Evolutionary conservation across 306 rosid genomes (phyloP), one percentile per base, ranked within the genome.

Genomic region (Cucurbita ficifolia): DNA sequence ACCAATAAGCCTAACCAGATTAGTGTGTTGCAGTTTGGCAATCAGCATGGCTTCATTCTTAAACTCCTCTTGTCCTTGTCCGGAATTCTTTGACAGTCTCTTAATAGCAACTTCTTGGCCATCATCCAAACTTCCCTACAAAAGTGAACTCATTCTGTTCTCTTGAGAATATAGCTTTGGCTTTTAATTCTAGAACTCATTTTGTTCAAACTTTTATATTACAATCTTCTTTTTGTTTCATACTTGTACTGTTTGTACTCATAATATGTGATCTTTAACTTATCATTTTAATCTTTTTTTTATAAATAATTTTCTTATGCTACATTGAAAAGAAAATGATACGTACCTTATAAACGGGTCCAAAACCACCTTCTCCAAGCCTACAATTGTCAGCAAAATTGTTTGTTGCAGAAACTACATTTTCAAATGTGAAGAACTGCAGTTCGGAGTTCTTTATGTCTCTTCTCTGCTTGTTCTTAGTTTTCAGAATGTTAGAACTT

Each of bases 81-180:
- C 76, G 11, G 86, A 86, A 10, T 74, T 79, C 38, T 7, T 77
- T 8, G 84, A 81, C 17, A 83, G 84, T 57, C 86, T 57, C 59
- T 81, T 86, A 46, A 86, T 73, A 11, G 86, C 89, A 17, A 86
- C 63, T 58, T 86, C 84, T 76, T 58, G 76, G 7, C 79, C 84
- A 70, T 77, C 78, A 10, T 21, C 19, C 8, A 83, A 63, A 49
- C 5, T 72, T 18, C 89, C 87, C 87, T 81, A 77, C 71, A 64
- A 6, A 36, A 64, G 24, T 4, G 16, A 33, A 38, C 68, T 35
- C 68, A 14, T 61, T 17, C 17, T 14, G 13, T 7, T 61, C 43
- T 12, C 39, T 29, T 29, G 63, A 5, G 16, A 58, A 24, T 16
- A 21, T 58, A n/a, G n/a, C n/a, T n/a, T n/a, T n/a, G n/a, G n/a